Base-by-base conservation (phyloP, 352 stramenopile genomes). In the Aphanomyces invadans region DNA sequence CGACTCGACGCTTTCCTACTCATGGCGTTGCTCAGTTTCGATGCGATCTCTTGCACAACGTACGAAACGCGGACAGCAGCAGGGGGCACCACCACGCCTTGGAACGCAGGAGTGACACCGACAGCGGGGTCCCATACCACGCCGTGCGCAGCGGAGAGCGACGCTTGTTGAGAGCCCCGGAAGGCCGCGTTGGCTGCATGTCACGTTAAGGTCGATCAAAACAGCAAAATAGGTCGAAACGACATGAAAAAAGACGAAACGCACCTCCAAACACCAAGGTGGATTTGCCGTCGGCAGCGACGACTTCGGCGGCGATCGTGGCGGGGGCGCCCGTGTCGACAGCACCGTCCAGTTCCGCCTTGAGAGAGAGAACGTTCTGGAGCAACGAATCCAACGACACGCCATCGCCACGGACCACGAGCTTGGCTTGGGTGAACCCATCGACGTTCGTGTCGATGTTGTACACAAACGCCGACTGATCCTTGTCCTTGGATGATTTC, bases 281-380 rank as follows among this genome's bases (percentile, higher is more conserved):
- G 11, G 49, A 33, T 10, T n/a, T 21, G 4, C 21, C 19, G 49
- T 57, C 23, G 25, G 21, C 19, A 26, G 19, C 49, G 15, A 57
- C 49, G 29, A 57, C 4, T 11, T 39, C 49, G 29, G 25, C 49
- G 11, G 2, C 49, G 11, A 38, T 15, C 19, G 29, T 29, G 21
- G 19, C 49, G 29, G 49, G 19, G 49, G 49, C 29, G 29, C 12
- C 49, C 15, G 15, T 26, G 11, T 57, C 49, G 12, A 69, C 74
- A 12, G 81, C 71, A 51, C 82, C 78, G 9, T 80, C 62, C 38
- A 92, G 75, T 73, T 89, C 84, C 72, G 86, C 86, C 74, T 90
- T 90, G 28, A 80, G 79, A n/a, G 87, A 70, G 5, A 71, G 78
- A 39, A 90, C 62, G 2, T 77, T 77, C 44, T 83, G 72, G 69